Conservation (phyloP, 129 eudicot genomes). For the Apium graveolens region DNA sequence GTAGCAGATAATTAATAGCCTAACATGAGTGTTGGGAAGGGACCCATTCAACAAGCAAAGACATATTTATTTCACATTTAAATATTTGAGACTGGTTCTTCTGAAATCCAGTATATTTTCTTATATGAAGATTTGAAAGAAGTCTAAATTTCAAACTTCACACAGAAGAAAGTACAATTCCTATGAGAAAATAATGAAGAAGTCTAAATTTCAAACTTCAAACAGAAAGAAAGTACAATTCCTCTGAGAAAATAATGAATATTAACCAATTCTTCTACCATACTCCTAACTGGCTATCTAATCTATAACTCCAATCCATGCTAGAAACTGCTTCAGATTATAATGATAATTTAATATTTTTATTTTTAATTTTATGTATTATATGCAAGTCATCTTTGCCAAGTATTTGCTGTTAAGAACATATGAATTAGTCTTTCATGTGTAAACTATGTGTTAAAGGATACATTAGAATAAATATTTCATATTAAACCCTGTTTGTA, state of each 20-base stretch:
- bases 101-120: neutral
- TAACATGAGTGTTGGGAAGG: neutral
- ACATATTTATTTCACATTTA: neutral
- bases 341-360: neutral
- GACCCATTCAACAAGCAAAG: neutral
- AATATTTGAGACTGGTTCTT: neutral
- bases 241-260: neutral
- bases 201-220: neutral
- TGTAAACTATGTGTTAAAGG: neutral
- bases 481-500: neutral
- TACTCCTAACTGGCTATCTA: neutral
- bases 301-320: neutral
- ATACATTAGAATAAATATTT: neutral
- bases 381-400: neutral
- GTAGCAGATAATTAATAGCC: neutral
- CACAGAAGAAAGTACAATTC: neutral
- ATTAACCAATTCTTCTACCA: neutral
- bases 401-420: neutral
- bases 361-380: neutral
- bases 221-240: neutral
- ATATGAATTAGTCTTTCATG: neutral
- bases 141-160: neutral
- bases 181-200: too few relatives aligned
- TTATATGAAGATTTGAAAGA: neutral
- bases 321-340: neutral